Evolutionary conservation across 2,329 filamentous ascomycete genomes (phyloP).

Genomic region (Trichophyton equinum): DNA sequence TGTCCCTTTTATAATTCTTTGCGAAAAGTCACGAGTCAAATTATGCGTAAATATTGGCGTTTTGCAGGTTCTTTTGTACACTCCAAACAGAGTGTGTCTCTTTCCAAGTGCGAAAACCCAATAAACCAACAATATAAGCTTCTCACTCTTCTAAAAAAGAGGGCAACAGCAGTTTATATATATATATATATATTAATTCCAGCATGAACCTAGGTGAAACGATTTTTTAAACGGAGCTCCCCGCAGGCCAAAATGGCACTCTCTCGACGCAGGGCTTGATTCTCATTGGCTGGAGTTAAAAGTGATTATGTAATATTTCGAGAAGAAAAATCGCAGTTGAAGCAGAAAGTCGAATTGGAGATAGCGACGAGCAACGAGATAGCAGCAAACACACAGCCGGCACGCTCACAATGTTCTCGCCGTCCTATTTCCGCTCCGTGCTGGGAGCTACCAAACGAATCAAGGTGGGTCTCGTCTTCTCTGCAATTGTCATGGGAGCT

Average conservation of each 20-base stretch:
- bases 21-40: not conserved
- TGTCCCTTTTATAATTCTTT: not conserved
- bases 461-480: conserved; percentile 6
- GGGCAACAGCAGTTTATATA: not conserved
- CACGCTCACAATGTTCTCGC: conserved; percentile 11
- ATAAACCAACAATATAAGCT: not conserved
- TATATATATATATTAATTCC: not conserved
- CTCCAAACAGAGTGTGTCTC: not conserved
- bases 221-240: not conserved
- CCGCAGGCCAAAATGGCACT: not conserved
- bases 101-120: not conserved
- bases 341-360: not conserved
- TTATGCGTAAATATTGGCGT: not conserved
- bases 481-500: not conserved
- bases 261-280: not conserved
- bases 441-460: conserved; percentile 10
- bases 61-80: not conserved
- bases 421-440: conserved; percentile 10
- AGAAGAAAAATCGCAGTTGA: not conserved
- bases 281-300: not conserved
- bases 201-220: not conserved
- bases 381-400: not conserved
- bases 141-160: not conserved
- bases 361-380: not conserved
- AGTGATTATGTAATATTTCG: conserved; percentile 2